Conservation (phyloP, 805 yeast species). For the Starmerella etchellsii region DNA sequence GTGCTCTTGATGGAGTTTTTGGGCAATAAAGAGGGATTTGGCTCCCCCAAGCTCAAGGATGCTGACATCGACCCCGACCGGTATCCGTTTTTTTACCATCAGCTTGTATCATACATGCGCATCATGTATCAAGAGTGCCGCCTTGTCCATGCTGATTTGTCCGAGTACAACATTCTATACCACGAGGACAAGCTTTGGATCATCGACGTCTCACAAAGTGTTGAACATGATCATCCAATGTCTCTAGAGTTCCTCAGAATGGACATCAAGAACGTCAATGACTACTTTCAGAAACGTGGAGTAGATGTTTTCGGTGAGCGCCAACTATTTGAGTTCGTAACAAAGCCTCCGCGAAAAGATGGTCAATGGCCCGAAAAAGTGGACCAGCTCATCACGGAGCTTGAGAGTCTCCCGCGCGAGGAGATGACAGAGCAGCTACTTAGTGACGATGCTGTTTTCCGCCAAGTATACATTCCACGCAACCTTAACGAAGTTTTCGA, state of each 20-base stretch:
- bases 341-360: constrained; percentile 24
- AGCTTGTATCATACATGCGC: constrained; percentile 74
- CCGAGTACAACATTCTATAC: constrained; percentile 81
- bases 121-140: constrained; percentile 77
- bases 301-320: constrained; percentile 74
- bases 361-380: constrained; percentile 31
- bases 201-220: constrained; percentile 94
- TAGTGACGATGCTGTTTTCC: constrained; percentile 75
- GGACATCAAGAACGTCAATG: constrained; percentile 95
- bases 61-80: constrained; percentile 54
- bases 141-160: constrained; percentile 89
- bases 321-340: constrained; percentile 64
- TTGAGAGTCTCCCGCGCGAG: constrained; percentile 21
- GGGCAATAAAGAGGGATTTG: constrained; percentile 62
- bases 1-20: constrained; percentile 91
- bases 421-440: constrained; percentile 32
- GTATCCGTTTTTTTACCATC: constrained; percentile 54
- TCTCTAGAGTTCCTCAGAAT: constrained; percentile 85
- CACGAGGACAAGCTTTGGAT: constrained; percentile 69
- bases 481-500: constrained; percentile 38
- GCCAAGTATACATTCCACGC: constrained; percentile 72
- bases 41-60: constrained; percentile 82
- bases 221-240: constrained; percentile 97
- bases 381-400: constrained; percentile 19
- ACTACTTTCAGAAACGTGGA: constrained; percentile 56